These are phyloP conservation scores for Arctium lappa DNA, from an alignment of 129 eudicot genomes.

Conservation along the genomic window DNA sequence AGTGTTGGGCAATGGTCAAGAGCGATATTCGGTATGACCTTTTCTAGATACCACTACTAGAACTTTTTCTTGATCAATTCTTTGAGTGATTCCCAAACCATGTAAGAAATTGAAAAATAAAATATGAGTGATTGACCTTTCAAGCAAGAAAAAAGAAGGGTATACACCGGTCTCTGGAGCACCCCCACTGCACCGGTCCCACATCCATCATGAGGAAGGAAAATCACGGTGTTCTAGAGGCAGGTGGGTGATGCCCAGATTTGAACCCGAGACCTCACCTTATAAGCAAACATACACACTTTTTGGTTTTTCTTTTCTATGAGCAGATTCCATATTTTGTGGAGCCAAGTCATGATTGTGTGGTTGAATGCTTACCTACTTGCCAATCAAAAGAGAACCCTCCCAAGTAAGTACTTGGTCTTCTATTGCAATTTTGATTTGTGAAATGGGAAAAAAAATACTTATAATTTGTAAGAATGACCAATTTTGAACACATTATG, in stretches of 20 bases:
- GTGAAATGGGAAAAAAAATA: neutral
- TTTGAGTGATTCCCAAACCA: neutral
- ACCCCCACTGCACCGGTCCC: too few relatives aligned
- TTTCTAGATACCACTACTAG: neutral
- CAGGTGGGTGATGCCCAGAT: neutral
- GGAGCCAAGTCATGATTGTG: conserved; percentile 79
- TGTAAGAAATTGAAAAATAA: neutral
- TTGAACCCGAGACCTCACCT: too few relatives aligned
- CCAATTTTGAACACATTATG: neutral
- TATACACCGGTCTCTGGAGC: neutral
- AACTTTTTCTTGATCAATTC: neutral
- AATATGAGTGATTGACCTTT: neutral
- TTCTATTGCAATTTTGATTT: neutral
- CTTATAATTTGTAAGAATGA: neutral
- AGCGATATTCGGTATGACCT: conserved; percentile 75
- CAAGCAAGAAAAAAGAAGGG: neutral
- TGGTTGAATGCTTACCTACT: conserved; percentile 84
- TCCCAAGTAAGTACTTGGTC: conserved; percentile 59
- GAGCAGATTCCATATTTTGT: conserved; percentile 77
- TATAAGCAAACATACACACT: neutral
- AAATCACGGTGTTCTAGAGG: too few relatives aligned
- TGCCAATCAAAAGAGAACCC: conserved; percentile 80
- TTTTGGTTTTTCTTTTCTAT: conserved; percentile 4
- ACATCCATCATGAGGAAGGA: too few relatives aligned
- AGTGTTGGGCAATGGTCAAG: conserved; percentile 69